Evolutionary conservation across 108 stramenopile species (phyloP), one percentile per base, ranked within the genome.

Genomic region (Skeletonema marinoi): DNA sequence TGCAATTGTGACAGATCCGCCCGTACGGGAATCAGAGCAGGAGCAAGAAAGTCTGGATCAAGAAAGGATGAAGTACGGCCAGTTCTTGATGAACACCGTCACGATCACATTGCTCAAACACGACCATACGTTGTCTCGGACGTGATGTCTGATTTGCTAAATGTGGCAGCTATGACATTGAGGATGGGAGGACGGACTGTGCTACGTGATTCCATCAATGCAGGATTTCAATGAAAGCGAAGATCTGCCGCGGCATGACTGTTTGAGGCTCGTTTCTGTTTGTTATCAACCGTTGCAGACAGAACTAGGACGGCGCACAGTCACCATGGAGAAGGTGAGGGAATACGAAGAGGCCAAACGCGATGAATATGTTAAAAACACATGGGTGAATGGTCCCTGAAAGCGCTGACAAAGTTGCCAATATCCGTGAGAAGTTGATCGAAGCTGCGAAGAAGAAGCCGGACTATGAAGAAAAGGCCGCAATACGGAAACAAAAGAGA

Each of bases 101-200:
- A 91, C 60, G 94, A 96, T 66, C 98, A 97, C 70, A 94, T 98
- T 73, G 90, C 97, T 12, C 94, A 96, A 77, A 98, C 98, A 3
- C 80, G 83, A 71, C 84, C 90, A 0, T 98, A 98, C 77, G 71
- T 86, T 31, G 95, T 96, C 6, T 91, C 91, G 3, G 94, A 96
- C 78, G 97, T 98, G 59, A 96, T 98, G 95, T 81, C 88, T 0
- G 96, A 98, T 82, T 75, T 98, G 17, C 73, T 98, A 72, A 89
- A 96, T 66, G 87, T 95, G 62, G 89, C 97, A 10, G 94, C 97
- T 13, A 78, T 87, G 69, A 87, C 90, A 0, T 78, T 98, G 51
- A 73, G 68, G 33, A 60, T 93, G 76, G 88, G 88, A 1, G 96
- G 97, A 0, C 77, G 92, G 63, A n/a, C 77, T 98, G 25, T 93